phyloP scores from a whole-genome alignment of 331 rosid species.

The Phaseolus coccineus region DNA sequence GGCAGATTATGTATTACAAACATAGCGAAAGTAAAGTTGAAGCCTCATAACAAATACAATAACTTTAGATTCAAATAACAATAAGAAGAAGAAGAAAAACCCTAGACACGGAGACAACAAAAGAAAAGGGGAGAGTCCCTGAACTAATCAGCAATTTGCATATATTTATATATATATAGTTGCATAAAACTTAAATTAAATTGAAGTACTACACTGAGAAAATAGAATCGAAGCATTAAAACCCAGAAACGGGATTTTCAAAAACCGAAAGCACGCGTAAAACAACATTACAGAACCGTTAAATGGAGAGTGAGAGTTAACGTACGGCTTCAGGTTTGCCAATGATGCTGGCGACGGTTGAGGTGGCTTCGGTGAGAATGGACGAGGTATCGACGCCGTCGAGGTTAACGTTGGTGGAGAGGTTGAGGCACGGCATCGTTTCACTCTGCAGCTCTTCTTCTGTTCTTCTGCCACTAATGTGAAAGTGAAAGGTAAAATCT shows the following conservation, averaged over 20 bases:
- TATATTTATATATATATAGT: neutral
- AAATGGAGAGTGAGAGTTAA: neutral
- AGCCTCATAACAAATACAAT: neutral
- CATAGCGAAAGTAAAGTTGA: neutral
- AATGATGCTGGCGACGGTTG: conserved; percentile 66
- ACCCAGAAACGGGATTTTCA: neutral
- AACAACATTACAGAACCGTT: neutral
- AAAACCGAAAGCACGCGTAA: neutral
- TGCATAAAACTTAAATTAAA: neutral
- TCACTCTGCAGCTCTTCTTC: conserved; percentile 4
- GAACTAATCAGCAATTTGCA: neutral
- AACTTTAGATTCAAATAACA: neutral
- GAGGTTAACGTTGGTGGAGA: conserved; percentile 76
- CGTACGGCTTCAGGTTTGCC: conserved; percentile 83
- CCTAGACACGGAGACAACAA: neutral
- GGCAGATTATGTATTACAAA: neutral
- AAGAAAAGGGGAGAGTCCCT: neutral
- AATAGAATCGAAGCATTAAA: neutral
- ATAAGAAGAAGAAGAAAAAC: neutral
- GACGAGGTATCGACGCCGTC: conserved; percentile 81
- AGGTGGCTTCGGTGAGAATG: conserved; percentile 85
- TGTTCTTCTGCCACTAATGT: neutral
- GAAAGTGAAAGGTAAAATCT: neutral
- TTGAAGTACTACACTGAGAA: neutral
- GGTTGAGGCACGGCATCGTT: conserved; percentile 83